Base-by-base conservation (phyloP, 805 yeast genomes). In the Saccharomycopsis sp. region DNA sequence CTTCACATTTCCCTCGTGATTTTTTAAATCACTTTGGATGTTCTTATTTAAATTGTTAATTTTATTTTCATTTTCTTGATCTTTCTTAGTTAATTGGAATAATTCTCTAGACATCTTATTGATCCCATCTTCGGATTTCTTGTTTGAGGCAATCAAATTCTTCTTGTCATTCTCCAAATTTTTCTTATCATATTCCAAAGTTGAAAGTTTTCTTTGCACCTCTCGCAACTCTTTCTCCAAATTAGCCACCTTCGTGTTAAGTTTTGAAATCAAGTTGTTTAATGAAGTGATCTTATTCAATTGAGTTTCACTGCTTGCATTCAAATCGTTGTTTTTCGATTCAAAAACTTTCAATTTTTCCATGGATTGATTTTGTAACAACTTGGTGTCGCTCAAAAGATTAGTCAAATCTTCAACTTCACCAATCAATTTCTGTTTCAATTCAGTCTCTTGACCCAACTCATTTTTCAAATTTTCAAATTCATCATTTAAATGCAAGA, bases 51-150 rank as follows among this genome's bases (percentile, higher is more conserved):
- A 48, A 3, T 53, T 55, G 32, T 67, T 69, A 13, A 74, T 60
- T 6, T 61, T 60, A 21, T 66, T 65, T 37, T 72, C 78, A 4
- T 71, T 54, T 0, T 72, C 71, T 1, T 73, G 77, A 47, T 79
- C 80, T 27, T 77, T 77, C 44, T 75, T 76, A 0, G 78, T 71
- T 35, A 87, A 65, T 39, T 73, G 73, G 60, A 86, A 75, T 24
- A 89, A 65, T 52, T 89, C 97, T 32, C 90, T 68, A 44, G 81
- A 83, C 95, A 89, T 85, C 54, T 87, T 88, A 58, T 88, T 88
- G 41, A 89, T 81, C 3, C 95, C 97, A 48, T 77, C 81, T 55
- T 89, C 96, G 1, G 90, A 84, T 51, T 74, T 80, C 21, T 69
- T 68, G 53, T 77, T 81, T 9, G 71, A 73, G 1, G 33, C 51